Evolutionary conservation across 1,284 basidiomycete species (phyloP).

Genomic region (Cutaneotrichosporon sp.): DNA sequence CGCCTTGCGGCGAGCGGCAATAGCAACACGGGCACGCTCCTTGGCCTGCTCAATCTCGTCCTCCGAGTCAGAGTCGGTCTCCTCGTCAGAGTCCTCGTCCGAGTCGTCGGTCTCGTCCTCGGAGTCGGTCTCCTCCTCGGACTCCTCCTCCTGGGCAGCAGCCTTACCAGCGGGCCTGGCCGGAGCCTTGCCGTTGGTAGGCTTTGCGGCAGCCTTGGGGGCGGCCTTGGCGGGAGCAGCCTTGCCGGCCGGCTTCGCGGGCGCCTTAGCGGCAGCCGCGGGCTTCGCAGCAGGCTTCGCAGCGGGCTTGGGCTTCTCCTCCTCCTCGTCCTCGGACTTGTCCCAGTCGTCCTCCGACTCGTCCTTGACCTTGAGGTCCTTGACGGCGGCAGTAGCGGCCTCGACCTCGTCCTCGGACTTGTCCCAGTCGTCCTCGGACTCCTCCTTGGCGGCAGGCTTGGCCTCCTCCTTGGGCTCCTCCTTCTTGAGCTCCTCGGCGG

Average conservation of each 20-base stretch:
- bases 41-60: conserved; percentile 77
- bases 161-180: conserved; percentile 38
- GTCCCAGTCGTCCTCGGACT: conserved; percentile 67
- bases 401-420: conserved; percentile 62
- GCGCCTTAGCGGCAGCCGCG: conserved; percentile 11
- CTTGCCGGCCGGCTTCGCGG: conserved; percentile 23
- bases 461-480: conserved; percentile 12
- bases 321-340: too few relatives aligned
- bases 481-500: conserved; percentile 27
- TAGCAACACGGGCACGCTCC: conserved; percentile 77
- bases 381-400: too few relatives aligned
- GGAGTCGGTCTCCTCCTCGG: conserved; percentile 55
- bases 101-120: conserved; percentile 51
- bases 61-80: conserved; percentile 57
- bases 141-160: conserved; percentile 44
- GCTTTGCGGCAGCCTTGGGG: conserved; percentile 16
- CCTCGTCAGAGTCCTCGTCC: conserved; percentile 50
- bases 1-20: conserved; percentile 78
- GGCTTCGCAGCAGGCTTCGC: too few relatives aligned
- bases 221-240: conserved; percentile 19
- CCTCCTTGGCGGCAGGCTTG: conserved; percentile 35
- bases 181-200: conserved; percentile 16
- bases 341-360: too few relatives aligned
- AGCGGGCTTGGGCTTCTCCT: conserved; percentile 45
- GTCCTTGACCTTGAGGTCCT: too few relatives aligned